Base-by-base conservation (phyloP, 1,284 basidiomycete genomes). In the Cryptococcus wingfieldii region DNA sequence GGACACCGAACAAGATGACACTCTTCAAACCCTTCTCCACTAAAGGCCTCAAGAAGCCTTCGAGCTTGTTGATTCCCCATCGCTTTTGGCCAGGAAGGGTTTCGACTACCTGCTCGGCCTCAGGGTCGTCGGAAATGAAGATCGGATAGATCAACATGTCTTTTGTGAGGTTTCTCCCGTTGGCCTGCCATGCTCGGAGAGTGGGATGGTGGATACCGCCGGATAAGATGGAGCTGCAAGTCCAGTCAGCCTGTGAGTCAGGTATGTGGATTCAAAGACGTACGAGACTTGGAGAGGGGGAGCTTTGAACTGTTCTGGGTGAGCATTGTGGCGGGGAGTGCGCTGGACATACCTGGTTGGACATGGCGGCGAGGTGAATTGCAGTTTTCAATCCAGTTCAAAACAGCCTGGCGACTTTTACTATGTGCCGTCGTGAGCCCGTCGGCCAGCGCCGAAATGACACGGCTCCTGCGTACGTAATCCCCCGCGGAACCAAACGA, bases 61-160 rank as follows among this genome's bases (percentile, higher is more conserved):
- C 84, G n/a, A 99, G 83, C 68, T 84, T 86, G 79, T 98, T 90
- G 38, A 98, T 79, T 18, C 96, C 95, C 95, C 96, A 98, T 55
- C 92, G 79, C 59, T 88, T 84, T 73, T 96, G 93, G 3, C 87
- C 89, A 4, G 93, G 93, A 8, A 97, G 80, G 27, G 84, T 81
- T 1, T 82, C 69, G 61, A 97, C 92, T 55, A 83, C 82, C 58
- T 87, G 84, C 70, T 84, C 84, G 10, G 90, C 89, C 54, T 92
- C 82, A 1, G 90, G 86, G 61, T 95, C 89, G 75, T 96, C 93
- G 18, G 91, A 91, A 69, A 97, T 89, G 76, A 97, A 96, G 70
- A 97, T 92, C 10, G 93, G 93, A 77, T 96, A 97, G 88, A 96
- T 96, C 76, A 97, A 82, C 92, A 95, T 95, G 58, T 83, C 83